Base-by-base conservation (phyloP, 1,284 basidiomycete species). In the Leccinum fallax region DNA sequence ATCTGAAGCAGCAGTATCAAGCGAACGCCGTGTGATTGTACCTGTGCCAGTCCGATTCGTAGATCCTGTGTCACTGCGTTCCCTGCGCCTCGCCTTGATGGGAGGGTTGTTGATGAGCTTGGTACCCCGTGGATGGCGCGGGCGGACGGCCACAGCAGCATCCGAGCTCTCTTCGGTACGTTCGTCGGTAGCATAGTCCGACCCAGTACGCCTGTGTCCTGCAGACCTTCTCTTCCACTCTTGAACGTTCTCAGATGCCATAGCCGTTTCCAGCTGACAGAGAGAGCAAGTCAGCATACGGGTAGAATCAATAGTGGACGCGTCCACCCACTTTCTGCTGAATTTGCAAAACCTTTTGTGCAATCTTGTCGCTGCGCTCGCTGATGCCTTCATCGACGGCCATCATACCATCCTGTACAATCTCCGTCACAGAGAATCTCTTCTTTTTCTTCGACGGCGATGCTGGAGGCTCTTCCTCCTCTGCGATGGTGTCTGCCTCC, bases 331-430 rank as follows among this genome's bases (percentile, higher is more conserved):
- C 90, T 83, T 93, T 93, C 67, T 89, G 86, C 75, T 93, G 92
- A 65, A 93, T 94, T 74, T 92, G 85, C 57, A 89, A 70, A 40
- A 93, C 89, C 74, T 93, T 93, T 75, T 90, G 86, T 36, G 92
- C 89, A 65, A 94, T 93, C 68, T 84, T 88, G 67, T 93, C 92
- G 68, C 89, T 93, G 73, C 88, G 88, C 71, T 88, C 82, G 66
- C 85, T 90, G 74, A 93, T 94, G 24, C 90, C 89, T 72, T 90
- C 89, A 67, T 93, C 91, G 15, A 93, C 89, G 26, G 90, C 91
- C 60, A 79, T 83, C 88, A 93, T 91, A 26, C 87, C 87, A 70
- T 92, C 91, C 66, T 90, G 87, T 55, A 82, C 81, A 26, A 77
- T 65, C 63, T 89, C 88, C 6, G 83, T 81, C 7, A 85, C 87